Percentiles rank a stretch among this genome's conserved stretches.
phyloP scores from a whole-genome alignment of 2,329 filamentous ascomycete genomes.

The Neurospora sp. region DNA sequence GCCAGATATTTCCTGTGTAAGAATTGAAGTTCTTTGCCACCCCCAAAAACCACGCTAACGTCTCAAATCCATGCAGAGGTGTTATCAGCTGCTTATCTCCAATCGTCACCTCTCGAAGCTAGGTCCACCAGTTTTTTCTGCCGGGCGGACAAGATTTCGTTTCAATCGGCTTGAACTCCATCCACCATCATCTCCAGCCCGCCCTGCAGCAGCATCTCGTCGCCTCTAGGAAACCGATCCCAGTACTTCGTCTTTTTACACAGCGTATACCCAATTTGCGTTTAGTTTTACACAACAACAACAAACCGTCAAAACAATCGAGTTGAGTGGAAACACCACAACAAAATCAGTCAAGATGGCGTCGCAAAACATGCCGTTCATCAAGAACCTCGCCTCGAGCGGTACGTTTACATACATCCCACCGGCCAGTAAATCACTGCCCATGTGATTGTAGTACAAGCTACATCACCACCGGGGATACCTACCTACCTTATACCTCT shows the following conservation, averaged over 20 bases:
- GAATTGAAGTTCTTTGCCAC: no score
- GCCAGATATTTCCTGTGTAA: no score
- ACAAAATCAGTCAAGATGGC: slow-evolving; percentile 23
- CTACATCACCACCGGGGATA: background rate
- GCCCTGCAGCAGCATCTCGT: background rate
- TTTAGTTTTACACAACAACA: background rate
- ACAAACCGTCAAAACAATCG: background rate
- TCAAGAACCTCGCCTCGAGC: slow-evolving; percentile 75
- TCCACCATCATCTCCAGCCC: background rate
- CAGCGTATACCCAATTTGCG: background rate
- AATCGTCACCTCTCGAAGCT: background rate
- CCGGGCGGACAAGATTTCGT: slow-evolving; percentile 20
- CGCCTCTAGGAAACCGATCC: background rate
- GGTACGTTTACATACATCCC: slow-evolving; percentile 44
- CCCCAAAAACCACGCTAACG: no score
- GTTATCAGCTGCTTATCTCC: background rate
- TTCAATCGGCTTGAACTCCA: slow-evolving; percentile 6
- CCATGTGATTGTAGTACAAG: background rate
- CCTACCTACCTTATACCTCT: background rate
- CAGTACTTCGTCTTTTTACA: background rate
- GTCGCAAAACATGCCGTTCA: slow-evolving; percentile 55
- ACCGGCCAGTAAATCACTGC: background rate
- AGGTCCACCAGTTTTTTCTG: slow-evolving; percentile 12
- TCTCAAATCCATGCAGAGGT: no score
- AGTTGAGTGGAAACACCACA: background rate